These are phyloP conservation scores for Apiotrichum akiyoshidainum DNA, from an alignment of 1,284 basidiomycete species.

Conservation along the genomic window DNA sequence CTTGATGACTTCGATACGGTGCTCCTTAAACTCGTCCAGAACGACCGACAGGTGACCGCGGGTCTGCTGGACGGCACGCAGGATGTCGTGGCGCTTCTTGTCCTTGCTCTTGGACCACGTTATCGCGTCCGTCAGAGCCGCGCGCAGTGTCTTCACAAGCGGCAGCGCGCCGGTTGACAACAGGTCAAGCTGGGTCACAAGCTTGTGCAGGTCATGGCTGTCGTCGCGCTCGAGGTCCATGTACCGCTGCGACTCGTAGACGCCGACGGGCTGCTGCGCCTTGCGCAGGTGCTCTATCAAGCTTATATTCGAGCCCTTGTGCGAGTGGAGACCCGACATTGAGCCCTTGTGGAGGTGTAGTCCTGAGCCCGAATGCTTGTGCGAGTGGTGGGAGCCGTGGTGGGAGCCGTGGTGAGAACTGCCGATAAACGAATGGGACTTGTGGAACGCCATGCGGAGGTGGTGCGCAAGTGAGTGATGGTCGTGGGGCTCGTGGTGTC, in stretches of 20 bases:
- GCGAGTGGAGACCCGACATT: background rate
- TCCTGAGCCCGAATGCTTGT: background rate
- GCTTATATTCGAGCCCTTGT: conserved; percentile 35
- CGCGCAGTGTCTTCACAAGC: conserved; percentile 36
- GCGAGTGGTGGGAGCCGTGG: conserved; percentile 2
- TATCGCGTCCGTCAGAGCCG: conserved; percentile 31
- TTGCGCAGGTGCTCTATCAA: conserved; percentile 43
- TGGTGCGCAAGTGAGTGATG: conserved; percentile 4
- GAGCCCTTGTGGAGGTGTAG: background rate
- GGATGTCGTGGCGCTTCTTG: background rate
- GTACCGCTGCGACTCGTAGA: conserved; percentile 75
- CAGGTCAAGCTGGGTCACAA: conserved; percentile 57
- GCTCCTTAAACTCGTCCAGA: conserved; percentile 54
- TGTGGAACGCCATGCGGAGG: conserved; percentile 2
- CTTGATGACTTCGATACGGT: conserved; percentile 60
- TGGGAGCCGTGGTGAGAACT: background rate
- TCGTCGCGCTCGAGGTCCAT: conserved; percentile 65
- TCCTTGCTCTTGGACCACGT: conserved; percentile 25
- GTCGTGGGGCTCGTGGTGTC: conserved; percentile 6
- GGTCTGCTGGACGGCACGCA: background rate
- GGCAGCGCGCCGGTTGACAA: conserved; percentile 63
- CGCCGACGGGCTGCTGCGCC: conserved; percentile 64
- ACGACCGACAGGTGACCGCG: conserved; percentile 8
- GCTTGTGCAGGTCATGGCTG: conserved; percentile 53
- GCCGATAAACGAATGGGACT: background rate